phyloP scores from a whole-genome alignment of 2,329 filamentous ascomycete genomes.

The Aureobasidium subglaciale region DNA sequence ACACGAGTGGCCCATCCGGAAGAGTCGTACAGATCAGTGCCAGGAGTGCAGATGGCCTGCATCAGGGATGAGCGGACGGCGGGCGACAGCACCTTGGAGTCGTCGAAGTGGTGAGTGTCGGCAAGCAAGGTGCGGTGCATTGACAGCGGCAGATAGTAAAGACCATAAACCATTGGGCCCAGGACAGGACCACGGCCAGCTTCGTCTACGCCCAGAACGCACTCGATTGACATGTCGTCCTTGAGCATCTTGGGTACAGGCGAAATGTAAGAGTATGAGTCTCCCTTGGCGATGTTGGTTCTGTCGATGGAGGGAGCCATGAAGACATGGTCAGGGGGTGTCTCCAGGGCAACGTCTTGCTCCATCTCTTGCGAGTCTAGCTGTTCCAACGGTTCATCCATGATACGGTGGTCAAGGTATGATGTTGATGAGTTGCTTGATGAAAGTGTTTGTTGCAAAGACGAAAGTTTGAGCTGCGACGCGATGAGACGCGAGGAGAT shows the following conservation, averaged over 20 bases:
- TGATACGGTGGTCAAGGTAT: slow-evolving; percentile 11
- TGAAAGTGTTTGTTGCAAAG: background rate
- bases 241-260: slow-evolving; percentile 35
- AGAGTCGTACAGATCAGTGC: slow-evolving; percentile 49
- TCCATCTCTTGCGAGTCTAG: slow-evolving; percentile 25
- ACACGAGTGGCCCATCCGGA: slow-evolving; percentile 81
- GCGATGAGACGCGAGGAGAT: background rate
- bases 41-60: slow-evolving; percentile 61
- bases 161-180: slow-evolving; percentile 63
- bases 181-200: slow-evolving; percentile 91
- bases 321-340: slow-evolving; percentile 33
- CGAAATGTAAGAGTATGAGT: slow-evolving; percentile 43
- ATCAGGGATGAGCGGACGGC: slow-evolving; percentile 68
- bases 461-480: no score
- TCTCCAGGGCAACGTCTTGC: slow-evolving; percentile 26
- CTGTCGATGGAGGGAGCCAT: slow-evolving; percentile 41
- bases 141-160: slow-evolving; percentile 64
- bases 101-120: slow-evolving; percentile 77
- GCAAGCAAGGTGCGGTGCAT: slow-evolving; percentile 66
- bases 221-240: slow-evolving; percentile 48
- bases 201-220: slow-evolving; percentile 85
- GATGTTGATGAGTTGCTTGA: background rate
- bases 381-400: slow-evolving; percentile 27
- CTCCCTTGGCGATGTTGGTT: slow-evolving; percentile 33
- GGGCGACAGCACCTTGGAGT: slow-evolving; percentile 85